phyloP scores from a whole-genome alignment of 768 basidiomycete species.

The Tricholoma hemisulphureum region DNA sequence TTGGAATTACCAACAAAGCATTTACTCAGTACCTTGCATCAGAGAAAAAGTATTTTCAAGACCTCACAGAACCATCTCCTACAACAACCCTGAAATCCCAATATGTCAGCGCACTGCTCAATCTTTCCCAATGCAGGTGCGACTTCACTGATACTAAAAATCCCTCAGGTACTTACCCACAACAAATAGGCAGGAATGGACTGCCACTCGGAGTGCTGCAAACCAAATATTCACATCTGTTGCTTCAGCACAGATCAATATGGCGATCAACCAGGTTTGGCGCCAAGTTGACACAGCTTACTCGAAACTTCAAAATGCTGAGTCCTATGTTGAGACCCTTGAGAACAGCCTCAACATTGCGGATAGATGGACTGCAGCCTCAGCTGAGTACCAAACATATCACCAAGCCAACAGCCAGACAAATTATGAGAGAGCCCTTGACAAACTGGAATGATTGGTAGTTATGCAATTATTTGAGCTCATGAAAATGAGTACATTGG shows the following conservation, averaged over 20 bases:
- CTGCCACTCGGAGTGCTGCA: neutral
- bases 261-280: neutral
- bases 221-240: neutral
- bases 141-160: neutral
- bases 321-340: no score
- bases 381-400: neutral
- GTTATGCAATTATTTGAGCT: slow-evolving; percentile 22
- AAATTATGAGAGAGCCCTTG: slow-evolving; percentile 13
- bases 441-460: slow-evolving; percentile 18
- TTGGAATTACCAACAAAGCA: neutral
- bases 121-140: slow-evolving; percentile 3
- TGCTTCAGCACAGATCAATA: no score
- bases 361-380: neutral
- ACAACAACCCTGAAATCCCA: no score
- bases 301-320: no score
- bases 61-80: neutral
- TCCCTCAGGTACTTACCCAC: neutral
- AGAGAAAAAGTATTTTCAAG: neutral
- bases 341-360: neutral
- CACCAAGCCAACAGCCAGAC: neutral
- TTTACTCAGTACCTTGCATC: slow-evolving; percentile 2
- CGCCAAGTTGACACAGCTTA: no score
- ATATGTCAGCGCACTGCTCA: neutral
- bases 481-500: slow-evolving; percentile 13
- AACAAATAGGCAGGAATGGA: slow-evolving; percentile 2